A percentile compares a stretch with the other conserved stretches of the same genome.
phyloP scores from a whole-genome alignment of 768 basidiomycete genomes.

The Agaricus sinodeliciosus region DNA sequence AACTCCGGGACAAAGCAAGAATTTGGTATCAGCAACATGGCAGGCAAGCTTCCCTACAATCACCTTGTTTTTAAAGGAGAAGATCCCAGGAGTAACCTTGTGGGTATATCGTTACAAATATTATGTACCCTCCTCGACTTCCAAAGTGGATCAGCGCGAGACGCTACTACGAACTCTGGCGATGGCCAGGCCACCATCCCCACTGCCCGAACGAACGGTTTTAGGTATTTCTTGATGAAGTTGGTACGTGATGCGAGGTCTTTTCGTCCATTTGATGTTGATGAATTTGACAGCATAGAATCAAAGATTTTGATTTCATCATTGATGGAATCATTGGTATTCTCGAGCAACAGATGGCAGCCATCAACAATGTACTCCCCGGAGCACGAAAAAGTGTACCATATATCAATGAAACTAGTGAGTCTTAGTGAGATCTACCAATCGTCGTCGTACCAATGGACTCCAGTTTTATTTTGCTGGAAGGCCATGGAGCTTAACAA shows the following conservation, averaged over 20 bases:
- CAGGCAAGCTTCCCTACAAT: slow-evolving; percentile 81
- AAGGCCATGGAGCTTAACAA: slow-evolving; percentile 91
- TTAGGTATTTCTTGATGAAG: slow-evolving; percentile 88
- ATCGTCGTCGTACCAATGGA: slow-evolving; percentile 7
- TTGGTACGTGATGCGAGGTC: slow-evolving; percentile 42
- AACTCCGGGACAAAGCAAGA: slow-evolving; percentile 50
- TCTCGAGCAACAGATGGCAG: slow-evolving; percentile 69
- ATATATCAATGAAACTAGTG: slow-evolving; percentile 78
- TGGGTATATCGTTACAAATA: slow-evolving; percentile 70
- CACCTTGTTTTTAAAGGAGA: slow-evolving; percentile 89
- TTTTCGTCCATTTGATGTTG: slow-evolving; percentile 8
- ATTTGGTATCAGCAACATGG: slow-evolving; percentile 58
- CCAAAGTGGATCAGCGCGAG: slow-evolving; percentile 69
- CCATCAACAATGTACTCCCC: slow-evolving; percentile 69
- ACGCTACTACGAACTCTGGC: slow-evolving; percentile 32
- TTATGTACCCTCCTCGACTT: slow-evolving; percentile 75
- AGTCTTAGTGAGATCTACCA: slow-evolving; percentile 19
- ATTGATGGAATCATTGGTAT: slow-evolving; percentile 63
- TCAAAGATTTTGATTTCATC: slow-evolving; percentile 84
- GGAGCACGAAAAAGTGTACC: slow-evolving; percentile 81
- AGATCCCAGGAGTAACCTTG: slow-evolving; percentile 66
- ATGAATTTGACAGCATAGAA: slow-evolving; percentile 60
- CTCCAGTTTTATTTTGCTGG: slow-evolving; percentile 75
- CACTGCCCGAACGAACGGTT: slow-evolving; percentile 73
- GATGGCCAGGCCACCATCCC: slow-evolving; percentile 43